Evolutionary conservation across 2,329 filamentous ascomycete species (phyloP).

Genomic region (Pseudopyrenochaeta lycopersici): DNA sequence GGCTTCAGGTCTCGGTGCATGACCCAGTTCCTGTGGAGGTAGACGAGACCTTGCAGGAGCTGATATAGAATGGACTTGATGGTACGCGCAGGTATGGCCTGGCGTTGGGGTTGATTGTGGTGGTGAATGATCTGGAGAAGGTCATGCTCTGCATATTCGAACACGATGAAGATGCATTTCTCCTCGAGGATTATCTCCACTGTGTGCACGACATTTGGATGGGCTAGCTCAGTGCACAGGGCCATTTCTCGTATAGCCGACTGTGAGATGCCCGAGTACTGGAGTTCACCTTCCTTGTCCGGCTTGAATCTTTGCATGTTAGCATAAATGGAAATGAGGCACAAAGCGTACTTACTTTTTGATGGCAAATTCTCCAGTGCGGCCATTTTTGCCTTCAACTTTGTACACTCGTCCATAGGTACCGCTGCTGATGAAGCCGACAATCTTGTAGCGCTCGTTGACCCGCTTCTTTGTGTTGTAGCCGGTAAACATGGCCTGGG

Average conservation of each 20-base stretch:
- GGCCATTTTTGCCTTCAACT: slow-evolving; percentile 77
- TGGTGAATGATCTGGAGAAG: slow-evolving; percentile 98
- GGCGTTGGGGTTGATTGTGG: slow-evolving; percentile 87
- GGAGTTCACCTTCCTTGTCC: slow-evolving; percentile 96
- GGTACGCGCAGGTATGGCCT: slow-evolving; percentile 86
- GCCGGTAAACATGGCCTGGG: slow-evolving; percentile 53
- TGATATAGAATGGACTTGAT: slow-evolving; percentile 97
- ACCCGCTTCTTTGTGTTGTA: slow-evolving; percentile 83
- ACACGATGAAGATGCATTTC: slow-evolving; percentile 99
- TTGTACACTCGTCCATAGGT: slow-evolving; percentile 99
- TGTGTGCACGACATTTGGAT: slow-evolving; percentile 88
- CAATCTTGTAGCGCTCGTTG: slow-evolving; percentile 91
- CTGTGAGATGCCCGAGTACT: slow-evolving; percentile 97
- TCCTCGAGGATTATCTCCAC: slow-evolving; percentile 97
- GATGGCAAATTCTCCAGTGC: slow-evolving; percentile 89
- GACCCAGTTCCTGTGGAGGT: slow-evolving; percentile 96
- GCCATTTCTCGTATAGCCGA: slow-evolving; percentile 98
- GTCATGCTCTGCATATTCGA: slow-evolving; percentile 98
- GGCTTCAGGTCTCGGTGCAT: slow-evolving; percentile 96
- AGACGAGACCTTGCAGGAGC: slow-evolving; percentile 91
- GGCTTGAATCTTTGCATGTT: slow-evolving; percentile 76
- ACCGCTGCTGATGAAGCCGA: slow-evolving; percentile 97
- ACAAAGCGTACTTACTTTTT: slow-evolving; percentile 74
- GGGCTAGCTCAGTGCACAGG: slow-evolving; percentile 88
- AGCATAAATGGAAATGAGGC: slow-evolving; percentile 16